Evolutionary conservation across 179 eudicot genomes (phyloP), one percentile per base, ranked within the genome.

Genomic region (Beta macrorhiza): DNA sequence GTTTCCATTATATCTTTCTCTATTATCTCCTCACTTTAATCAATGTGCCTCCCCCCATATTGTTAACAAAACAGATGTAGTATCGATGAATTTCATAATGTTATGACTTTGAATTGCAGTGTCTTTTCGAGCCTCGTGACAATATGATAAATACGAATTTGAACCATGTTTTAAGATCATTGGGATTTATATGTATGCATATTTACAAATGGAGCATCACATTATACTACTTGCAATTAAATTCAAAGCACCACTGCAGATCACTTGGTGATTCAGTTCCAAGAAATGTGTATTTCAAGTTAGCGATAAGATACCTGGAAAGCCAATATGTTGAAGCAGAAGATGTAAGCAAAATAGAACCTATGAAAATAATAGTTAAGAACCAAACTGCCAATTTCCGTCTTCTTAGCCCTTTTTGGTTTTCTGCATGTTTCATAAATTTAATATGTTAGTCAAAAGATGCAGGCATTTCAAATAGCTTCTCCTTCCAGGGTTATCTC

Each of bases 311-410:
- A 74, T 67, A 92, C 94, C 87, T 86, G 37, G 87, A 81, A 82
- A 89, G 80, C 53, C 68, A 72, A 80, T 88, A 83, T 59, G 88
- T 89, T 79, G 97, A 90, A 80, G 89, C 89, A 75, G 93, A 84
- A 82, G 86, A 84, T 73, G 93, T 81, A 77, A 92, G 88, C 53
- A 87, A 81, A 70, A 91, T 72, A 73, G 72, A 84, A 49, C 91
- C 91, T 2, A 82, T 61, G 71, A 87, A 89, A 15, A 87, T 74
- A 52, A 82, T 32, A 37, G 81, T 65, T 79, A 92, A 83, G 80
- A 79, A 85, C 90, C 90, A 89, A 67, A 87, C 81, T 79, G 91
- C 92, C 75, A 86, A 74, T 69, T 78, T 89, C 53, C 89, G 87
- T 69, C 88, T 68, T 81, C 82, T 83, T 37, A 25, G 79, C 76